phyloP scores from a whole-genome alignment of 176 grass and related monocot genomes.

The Tillandsia leiboldiana region DNA sequence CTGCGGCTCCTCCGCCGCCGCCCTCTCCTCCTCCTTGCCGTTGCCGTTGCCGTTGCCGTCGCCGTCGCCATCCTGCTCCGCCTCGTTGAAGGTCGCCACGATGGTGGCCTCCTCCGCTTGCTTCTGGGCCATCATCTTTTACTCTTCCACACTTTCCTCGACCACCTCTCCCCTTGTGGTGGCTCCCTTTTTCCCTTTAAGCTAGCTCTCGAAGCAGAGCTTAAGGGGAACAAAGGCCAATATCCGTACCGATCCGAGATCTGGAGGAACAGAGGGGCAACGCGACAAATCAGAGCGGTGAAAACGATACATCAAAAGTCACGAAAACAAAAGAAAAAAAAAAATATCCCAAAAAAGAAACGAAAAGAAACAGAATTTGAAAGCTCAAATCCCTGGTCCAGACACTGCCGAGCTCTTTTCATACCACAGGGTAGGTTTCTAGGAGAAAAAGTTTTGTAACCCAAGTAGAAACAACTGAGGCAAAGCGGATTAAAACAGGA shows the following conservation, averaged over 20 bases:
- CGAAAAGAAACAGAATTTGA: not conserved
- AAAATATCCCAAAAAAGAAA: not conserved
- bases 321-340: not conserved
- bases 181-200: slow-evolving; percentile 21
- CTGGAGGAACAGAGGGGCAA: not conserved
- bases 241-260: not conserved
- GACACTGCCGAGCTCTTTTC: not conserved
- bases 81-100: slow-evolving; percentile 29
- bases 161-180: not conserved
- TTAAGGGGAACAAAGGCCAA: not conserved
- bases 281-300: not conserved
- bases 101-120: slow-evolving; percentile 52
- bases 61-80: slow-evolving; percentile 31
- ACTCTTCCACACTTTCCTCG: not conserved
- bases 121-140: slow-evolving; percentile 46
- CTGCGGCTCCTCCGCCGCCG: slow-evolving; percentile 18
- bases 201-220: slow-evolving; percentile 1
- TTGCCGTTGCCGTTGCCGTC: slow-evolving; percentile 45
- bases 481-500: not conserved
- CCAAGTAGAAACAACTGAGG: not conserved
- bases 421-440: not conserved
- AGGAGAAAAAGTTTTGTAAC: not conserved
- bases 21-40: slow-evolving; percentile 18
- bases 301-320: not conserved
- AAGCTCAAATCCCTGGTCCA: not conserved